These are phyloP conservation scores for Aspergillus carlsbadensis DNA, from an alignment of 495 filamentous ascomycete species.

Conservation along the genomic window DNA sequence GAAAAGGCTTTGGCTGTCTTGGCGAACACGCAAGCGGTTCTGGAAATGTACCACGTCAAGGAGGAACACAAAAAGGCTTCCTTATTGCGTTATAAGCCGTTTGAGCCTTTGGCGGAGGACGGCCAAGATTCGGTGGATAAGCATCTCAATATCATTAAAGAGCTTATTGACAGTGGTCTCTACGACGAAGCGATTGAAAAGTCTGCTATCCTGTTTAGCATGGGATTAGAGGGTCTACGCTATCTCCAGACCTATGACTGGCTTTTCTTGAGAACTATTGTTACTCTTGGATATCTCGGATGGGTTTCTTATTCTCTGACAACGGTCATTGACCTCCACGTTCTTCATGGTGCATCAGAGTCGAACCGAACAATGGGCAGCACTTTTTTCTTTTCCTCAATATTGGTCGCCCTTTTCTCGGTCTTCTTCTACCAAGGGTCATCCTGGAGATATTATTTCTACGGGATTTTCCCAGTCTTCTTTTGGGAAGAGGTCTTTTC, in stretches of 20 bases:
- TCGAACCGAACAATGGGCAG: constrained; percentile 63
- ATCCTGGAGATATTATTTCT: constrained; percentile 84
- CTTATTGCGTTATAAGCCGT: constrained; percentile 76
- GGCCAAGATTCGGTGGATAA: constrained; percentile 61
- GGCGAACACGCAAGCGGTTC: constrained; percentile 81
- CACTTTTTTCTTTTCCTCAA: constrained; percentile 67
- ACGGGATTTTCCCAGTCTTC: constrained; percentile 84
- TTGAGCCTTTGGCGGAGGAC: constrained; percentile 54
- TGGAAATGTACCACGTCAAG: constrained; percentile 97
- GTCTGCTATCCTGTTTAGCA: constrained; percentile 70
- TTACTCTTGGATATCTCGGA: constrained; percentile 90
- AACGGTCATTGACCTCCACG: constrained; percentile 86
- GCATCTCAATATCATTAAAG: constrained; percentile 65
- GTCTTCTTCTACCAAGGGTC: constrained; percentile 77
- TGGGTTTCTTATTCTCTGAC: constrained; percentile 96
- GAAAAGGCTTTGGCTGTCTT: constrained; percentile 84
- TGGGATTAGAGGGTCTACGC: constrained; percentile 79
- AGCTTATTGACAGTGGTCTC: constrained; percentile 62
- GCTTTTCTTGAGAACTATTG: constrained; percentile 92
- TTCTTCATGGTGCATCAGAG: constrained; percentile 70
- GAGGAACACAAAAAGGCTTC: constrained; percentile 78
- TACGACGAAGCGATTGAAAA: constrained; percentile 74
- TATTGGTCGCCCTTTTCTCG: constrained; percentile 73
- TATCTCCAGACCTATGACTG: constrained; percentile 98
- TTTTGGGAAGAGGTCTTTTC: constrained; percentile 98